These are phyloP conservation scores for Anisogramma anomala DNA, from an alignment of 2,329 filamentous ascomycete species.

Conservation along the genomic window DNA sequence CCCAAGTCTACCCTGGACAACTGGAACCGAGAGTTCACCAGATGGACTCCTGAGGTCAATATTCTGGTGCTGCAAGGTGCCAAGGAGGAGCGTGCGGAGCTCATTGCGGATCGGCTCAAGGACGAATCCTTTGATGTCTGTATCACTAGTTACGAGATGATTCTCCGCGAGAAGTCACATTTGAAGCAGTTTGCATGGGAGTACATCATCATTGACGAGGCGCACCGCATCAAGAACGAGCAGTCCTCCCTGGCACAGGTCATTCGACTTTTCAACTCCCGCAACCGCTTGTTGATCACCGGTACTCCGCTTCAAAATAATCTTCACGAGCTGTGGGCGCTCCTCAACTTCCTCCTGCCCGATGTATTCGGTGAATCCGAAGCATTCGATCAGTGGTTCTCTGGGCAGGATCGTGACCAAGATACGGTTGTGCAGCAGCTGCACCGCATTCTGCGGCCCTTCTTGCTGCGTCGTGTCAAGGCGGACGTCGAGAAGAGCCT, in stretches of 20 bases:
- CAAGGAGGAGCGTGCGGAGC: slow-evolving; percentile 78
- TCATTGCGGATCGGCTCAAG: slow-evolving; percentile 85
- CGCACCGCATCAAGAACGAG: slow-evolving; percentile 98
- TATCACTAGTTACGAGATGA: slow-evolving; percentile 98
- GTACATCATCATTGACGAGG: slow-evolving; percentile 98
- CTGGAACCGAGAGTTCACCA: slow-evolving; percentile 89
- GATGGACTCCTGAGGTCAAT: slow-evolving; percentile 92
- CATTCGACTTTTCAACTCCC: slow-evolving; percentile 88
- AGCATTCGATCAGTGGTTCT: slow-evolving; percentile 98
- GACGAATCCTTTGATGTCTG: slow-evolving; percentile 96
- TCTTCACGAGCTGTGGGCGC: slow-evolving; percentile 90
- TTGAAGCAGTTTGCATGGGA: slow-evolving; percentile 98
- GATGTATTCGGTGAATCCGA: slow-evolving; percentile 96
- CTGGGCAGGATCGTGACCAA: slow-evolving; percentile 76
- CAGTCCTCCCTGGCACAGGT: slow-evolving; percentile 94
- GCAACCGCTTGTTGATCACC: slow-evolving; percentile 89
- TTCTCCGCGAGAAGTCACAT: slow-evolving; percentile 85
- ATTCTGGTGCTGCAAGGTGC: slow-evolving; percentile 87
- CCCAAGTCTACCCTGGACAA: slow-evolving; percentile 98
- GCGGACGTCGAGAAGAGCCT: slow-evolving; percentile 96
- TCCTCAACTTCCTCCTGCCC: slow-evolving; percentile 94
- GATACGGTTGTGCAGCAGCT: slow-evolving; percentile 94
- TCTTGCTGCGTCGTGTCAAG: slow-evolving; percentile 91
- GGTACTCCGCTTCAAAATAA: slow-evolving; percentile 97
- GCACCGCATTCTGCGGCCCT: slow-evolving; percentile 83